Evolutionary conservation across 257 asterid species (phyloP).

Genomic region (Solanum clarkiae): DNA sequence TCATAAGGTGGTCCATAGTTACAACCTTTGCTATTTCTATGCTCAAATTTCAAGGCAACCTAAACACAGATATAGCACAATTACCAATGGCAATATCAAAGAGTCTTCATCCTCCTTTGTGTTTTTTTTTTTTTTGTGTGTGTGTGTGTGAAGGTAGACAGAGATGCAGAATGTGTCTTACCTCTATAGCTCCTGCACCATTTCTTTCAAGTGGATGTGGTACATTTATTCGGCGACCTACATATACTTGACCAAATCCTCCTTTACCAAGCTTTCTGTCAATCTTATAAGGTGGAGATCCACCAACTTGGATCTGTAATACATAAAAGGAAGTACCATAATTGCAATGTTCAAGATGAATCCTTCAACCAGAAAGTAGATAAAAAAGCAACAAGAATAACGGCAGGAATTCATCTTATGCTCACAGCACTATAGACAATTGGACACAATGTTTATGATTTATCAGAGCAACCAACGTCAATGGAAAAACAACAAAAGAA

Average conservation of each 20-base stretch:
- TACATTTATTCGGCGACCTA: constrained; percentile 68
- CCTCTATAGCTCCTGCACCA: constrained; percentile 89
- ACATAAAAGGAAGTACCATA: not conserved
- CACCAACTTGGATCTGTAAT: constrained; percentile 79
- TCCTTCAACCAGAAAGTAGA: not conserved
- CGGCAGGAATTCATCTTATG: not conserved
- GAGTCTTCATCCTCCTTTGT: not conserved
- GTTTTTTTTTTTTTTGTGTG: too few species aligned
- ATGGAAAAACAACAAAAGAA: not conserved
- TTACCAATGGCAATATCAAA: not conserved
- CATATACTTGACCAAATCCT: constrained; percentile 92
- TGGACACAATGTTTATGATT: not conserved
- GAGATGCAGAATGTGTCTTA: not conserved
- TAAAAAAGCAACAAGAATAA: not conserved
- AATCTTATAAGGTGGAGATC: constrained; percentile 60
- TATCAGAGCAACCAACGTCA: not conserved
- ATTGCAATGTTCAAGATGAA: not conserved
- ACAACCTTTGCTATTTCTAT: constrained; percentile 77
- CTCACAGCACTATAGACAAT: not conserved
- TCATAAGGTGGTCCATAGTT: constrained; percentile 74
- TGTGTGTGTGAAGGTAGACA: not conserved
- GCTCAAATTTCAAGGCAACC: constrained; percentile 90
- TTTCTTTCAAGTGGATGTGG: constrained; percentile 51
- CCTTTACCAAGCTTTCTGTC: constrained; percentile 84
- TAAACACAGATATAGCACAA: constrained; percentile 1